Evolutionary conservation across 352 stramenopile species (phyloP).

Genomic region (Globisporangium heterothallicum): DNA sequence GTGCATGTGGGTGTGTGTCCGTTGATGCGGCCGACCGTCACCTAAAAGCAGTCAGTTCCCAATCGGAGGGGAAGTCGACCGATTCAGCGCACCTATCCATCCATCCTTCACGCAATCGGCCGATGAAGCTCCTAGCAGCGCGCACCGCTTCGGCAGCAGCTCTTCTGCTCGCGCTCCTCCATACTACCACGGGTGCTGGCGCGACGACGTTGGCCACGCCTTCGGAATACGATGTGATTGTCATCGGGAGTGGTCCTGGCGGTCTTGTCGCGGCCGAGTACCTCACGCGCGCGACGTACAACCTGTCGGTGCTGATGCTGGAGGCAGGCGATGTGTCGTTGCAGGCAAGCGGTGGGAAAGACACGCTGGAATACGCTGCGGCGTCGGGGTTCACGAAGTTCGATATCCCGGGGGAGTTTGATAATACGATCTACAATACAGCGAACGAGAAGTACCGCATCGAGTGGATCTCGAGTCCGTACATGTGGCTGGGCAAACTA

Average conservation of each 20-base stretch:
- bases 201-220: too few species aligned
- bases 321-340: constrained; percentile 42
- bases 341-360: constrained; percentile 34
- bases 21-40: too few species aligned
- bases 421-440: constrained; percentile 42
- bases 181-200: background rate
- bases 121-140: too few species aligned
- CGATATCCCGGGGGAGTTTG: constrained; percentile 61
- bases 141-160: too few species aligned
- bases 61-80: too few species aligned
- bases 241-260: constrained; percentile 52
- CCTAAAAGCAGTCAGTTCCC: too few species aligned
- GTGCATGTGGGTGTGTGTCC: too few species aligned
- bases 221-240: constrained; percentile 60
- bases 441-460: constrained; percentile 39
- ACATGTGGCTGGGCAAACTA: constrained; percentile 60
- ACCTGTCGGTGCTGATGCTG: constrained; percentile 44
- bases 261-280: constrained; percentile 52
- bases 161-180: background rate
- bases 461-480: constrained; percentile 32
- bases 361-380: constrained; percentile 38
- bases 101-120: too few species aligned
- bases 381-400: constrained; percentile 47
- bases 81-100: background rate
- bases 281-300: constrained; percentile 23